These are phyloP conservation scores for Lagenidium giganteum DNA, from an alignment of 352 stramenopile genomes.

Conservation along the genomic window DNA sequence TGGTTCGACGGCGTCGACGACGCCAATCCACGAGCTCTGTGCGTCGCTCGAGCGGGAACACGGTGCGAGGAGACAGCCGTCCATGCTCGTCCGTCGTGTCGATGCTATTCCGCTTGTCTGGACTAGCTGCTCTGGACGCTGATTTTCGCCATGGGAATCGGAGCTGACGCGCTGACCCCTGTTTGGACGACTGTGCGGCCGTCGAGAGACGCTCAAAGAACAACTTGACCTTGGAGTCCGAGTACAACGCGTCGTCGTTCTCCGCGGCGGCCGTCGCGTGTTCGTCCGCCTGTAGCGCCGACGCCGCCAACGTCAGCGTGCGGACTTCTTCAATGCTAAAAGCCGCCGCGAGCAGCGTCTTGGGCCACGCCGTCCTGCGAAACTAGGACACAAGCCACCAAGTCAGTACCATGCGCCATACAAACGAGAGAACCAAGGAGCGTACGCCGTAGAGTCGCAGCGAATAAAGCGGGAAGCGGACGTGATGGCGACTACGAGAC, in stretches of 20 bases:
- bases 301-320: not conserved
- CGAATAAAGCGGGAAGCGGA: not conserved
- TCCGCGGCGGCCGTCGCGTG: not conserved
- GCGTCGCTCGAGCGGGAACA: not conserved
- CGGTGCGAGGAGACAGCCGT: not conserved
- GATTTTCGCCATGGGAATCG: not conserved
- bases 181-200: not conserved
- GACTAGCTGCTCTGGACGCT: not conserved
- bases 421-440: not conserved
- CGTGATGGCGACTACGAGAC: not conserved
- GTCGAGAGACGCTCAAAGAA: constrained; percentile 1
- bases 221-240: not conserved
- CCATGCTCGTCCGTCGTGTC: not conserved
- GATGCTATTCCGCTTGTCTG: not conserved
- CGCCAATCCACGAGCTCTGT: not conserved
- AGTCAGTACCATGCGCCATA: not conserved
- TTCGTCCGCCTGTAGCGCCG: not conserved
- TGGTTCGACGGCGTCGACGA: not conserved
- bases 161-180: not conserved
- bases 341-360: not conserved
- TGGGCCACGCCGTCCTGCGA: not conserved
- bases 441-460: constrained; percentile 1
- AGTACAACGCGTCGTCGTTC: not conserved
- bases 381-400: too few relatives aligned
- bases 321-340: too few relatives aligned